Evolutionary conservation across 176 grass and related monocot species (phyloP), one percentile per base, ranked within the genome.

Genomic region (Eragrostis nindensis): DNA sequence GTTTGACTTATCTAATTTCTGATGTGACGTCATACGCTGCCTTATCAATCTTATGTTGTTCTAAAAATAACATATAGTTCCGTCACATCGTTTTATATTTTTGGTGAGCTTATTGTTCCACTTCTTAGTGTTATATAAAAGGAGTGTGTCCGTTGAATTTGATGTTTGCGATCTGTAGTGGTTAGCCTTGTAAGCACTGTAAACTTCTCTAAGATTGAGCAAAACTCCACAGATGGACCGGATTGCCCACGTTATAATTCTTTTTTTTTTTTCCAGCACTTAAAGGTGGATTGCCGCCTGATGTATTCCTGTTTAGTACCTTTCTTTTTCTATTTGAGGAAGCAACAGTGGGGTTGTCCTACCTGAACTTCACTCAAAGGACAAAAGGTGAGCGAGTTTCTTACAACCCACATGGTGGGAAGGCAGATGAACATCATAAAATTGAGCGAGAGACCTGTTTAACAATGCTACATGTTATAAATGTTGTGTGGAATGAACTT

Each of bases 391-490:
- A 25, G 22, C n/a, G n/a, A 25, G 1, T 59, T 59, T 25, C 22
- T 25, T 59, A 25, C 3, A 36, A 36, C 32, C 32, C 32, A 36
- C 32, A 36, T 36, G 32, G 32, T 59, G 59, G 25, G 22, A 12
- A 13, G 12, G 22, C 56, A 60, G 22, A 62, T 10, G 24, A 62
- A 62, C 59, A 29, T 26, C 59, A 6, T 13, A 62, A 27, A 29
- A 59, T 59, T 8, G 24, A 62, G 22, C 22, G 11, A 62, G 29
- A 62, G 24, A 62, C 52, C 15, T 68, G 16, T 56, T 86, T 22
- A 67, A 19, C 46, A 60, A 62, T 43, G 63, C 57, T 85, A 13
- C 66, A 36, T 86, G 39, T 24, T 32, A 15, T 55, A 78, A 74
- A 26, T 66, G 24, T 48, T 32, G 50, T 60, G 17, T 6, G 6